These are phyloP conservation scores for Oryza brachyantha DNA, from an alignment of 176 grass and related monocot species.

Conservation along the genomic window DNA sequence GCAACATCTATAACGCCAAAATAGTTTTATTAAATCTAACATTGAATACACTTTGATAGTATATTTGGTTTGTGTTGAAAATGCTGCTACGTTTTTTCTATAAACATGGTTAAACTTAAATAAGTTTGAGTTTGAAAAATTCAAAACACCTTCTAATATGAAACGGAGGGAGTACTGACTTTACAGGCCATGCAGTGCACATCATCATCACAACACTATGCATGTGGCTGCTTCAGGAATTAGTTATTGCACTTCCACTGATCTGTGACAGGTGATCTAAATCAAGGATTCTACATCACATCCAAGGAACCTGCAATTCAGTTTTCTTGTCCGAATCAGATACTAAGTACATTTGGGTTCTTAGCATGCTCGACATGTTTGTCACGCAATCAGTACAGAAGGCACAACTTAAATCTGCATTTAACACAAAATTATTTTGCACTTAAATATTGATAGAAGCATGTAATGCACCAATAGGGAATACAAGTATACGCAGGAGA, in stretches of 20 bases:
- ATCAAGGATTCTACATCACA: too few species aligned
- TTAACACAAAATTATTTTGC: background rate
- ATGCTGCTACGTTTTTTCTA: too few species aligned
- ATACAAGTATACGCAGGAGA: background rate
- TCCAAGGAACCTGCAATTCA: background rate
- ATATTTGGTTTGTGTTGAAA: too few species aligned
- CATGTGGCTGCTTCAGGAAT: background rate
- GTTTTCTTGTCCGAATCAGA: background rate
- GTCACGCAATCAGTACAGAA: background rate
- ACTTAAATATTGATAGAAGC: background rate
- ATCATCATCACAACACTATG: background rate
- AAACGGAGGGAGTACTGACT: background rate
- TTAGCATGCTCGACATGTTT: background rate
- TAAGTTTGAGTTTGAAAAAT: too few species aligned
- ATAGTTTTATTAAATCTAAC: too few species aligned
- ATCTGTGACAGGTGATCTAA: background rate
- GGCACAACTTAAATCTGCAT: background rate
- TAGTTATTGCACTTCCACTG: background rate
- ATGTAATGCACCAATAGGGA: background rate
- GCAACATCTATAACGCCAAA: too few species aligned
- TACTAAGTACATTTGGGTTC: background rate
- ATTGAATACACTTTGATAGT: too few species aligned
- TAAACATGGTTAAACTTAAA: too few species aligned
- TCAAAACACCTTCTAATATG: too few species aligned
- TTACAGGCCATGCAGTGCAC: background rate